phyloP scores from a whole-genome alignment of 352 stramenopile genomes.

The Pilasporangium apinafurcum region DNA sequence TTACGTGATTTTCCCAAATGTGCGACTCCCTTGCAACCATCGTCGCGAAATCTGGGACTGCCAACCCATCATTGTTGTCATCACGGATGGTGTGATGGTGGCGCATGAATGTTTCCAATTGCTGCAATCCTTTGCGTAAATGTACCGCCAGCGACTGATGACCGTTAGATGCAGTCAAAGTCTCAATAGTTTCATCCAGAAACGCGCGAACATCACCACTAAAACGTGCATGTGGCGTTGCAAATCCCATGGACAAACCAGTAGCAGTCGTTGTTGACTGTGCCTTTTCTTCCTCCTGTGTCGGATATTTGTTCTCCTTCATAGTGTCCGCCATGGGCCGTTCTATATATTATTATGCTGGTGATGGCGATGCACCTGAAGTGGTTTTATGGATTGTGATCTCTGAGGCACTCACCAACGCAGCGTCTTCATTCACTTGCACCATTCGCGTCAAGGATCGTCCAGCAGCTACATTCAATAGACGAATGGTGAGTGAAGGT shows the following conservation, averaged over 20 bases:
- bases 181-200: slow-evolving; percentile 23
- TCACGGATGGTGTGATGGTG: slow-evolving; percentile 17
- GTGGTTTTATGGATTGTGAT: too few relatives aligned
- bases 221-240: slow-evolving; percentile 24
- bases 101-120: slow-evolving; percentile 49
- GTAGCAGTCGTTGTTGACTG: not conserved
- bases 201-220: slow-evolving; percentile 22
- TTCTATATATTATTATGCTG: not conserved
- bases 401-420: too few relatives aligned
- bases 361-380: too few relatives aligned
- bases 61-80: too few relatives aligned
- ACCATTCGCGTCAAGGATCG: too few relatives aligned
- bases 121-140: slow-evolving; percentile 34
- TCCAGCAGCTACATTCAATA: too few relatives aligned
- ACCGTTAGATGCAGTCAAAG: not conserved
- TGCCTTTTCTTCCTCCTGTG: not conserved
- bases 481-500: too few relatives aligned
- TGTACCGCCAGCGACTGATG: slow-evolving; percentile 21
- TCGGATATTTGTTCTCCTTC: not conserved
- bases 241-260: slow-evolving; percentile 19
- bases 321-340: not conserved
- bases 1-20: slow-evolving; percentile 40
- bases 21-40: slow-evolving; percentile 23
- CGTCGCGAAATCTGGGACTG: slow-evolving; percentile 19
- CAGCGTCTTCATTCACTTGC: too few relatives aligned